Evolutionary conservation across 2,329 filamentous ascomycete genomes (phyloP).

Genomic region (Cytospora piceae): DNA sequence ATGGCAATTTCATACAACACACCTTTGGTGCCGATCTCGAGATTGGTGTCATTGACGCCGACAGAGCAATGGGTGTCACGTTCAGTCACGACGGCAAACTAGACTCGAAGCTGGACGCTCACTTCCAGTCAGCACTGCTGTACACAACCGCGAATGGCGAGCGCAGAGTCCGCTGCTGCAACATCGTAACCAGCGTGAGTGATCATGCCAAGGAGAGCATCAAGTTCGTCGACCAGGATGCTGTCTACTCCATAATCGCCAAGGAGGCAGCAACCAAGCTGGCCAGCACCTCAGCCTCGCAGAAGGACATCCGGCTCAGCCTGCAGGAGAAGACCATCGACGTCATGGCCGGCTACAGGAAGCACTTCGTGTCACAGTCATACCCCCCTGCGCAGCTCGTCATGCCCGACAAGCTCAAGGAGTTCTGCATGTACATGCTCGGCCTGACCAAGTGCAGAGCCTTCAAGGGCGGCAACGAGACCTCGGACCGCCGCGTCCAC

Average conservation of each 20-base stretch:
- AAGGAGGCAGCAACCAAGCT: constrained; percentile 94
- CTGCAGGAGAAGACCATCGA: constrained; percentile 93
- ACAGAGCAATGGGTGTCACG: constrained; percentile 88
- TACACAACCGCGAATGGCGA: constrained; percentile 93
- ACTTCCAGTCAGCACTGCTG: constrained; percentile 93
- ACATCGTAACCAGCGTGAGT: constrained; percentile 89
- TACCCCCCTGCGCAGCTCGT: constrained; percentile 93
- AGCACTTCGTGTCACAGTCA: constrained; percentile 80
- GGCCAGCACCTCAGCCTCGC: constrained; percentile 65
- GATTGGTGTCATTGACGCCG: constrained; percentile 87
- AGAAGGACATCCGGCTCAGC: constrained; percentile 83
- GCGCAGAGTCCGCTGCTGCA: constrained; percentile 88
- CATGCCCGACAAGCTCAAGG: constrained; percentile 92
- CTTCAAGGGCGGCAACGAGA: constrained; percentile 90
- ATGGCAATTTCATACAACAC: constrained; percentile 95
- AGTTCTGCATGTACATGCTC: constrained; percentile 95
- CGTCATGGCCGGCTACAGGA: constrained; percentile 88
- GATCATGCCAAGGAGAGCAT: constrained; percentile 82
- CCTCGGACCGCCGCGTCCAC: constrained; percentile 86
- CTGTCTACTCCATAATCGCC: constrained; percentile 83
- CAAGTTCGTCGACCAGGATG: constrained; percentile 95
- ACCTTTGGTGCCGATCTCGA: constrained; percentile 94
- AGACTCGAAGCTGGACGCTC: constrained; percentile 93
- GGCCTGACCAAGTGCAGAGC: constrained; percentile 87
- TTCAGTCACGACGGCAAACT: constrained; percentile 97